Percentiles rank a stretch among this genome's conserved stretches.
phyloP scores from a whole-genome alignment of 306 rosid genomes.

The Lathyrus oleraceus region DNA sequence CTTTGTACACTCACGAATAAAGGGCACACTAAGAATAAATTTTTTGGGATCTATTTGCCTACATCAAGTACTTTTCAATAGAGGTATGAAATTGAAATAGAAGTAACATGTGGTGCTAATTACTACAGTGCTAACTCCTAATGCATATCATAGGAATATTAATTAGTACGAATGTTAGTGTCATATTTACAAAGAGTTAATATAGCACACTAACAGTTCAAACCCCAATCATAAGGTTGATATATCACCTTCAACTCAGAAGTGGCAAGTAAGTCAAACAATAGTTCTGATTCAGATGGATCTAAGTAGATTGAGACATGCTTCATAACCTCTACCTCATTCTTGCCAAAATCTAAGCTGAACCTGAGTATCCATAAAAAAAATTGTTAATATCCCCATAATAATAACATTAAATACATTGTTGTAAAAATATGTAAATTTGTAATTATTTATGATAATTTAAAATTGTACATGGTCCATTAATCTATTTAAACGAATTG shows the following conservation, averaged over 20 bases:
- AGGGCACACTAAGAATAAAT: background rate
- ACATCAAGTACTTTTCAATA: background rate
- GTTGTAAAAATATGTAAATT: too few relatives aligned
- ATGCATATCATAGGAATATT: background rate
- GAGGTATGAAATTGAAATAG: slow-evolving; percentile 1
- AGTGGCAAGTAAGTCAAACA: slow-evolving; percentile 68
- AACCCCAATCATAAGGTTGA: slow-evolving; percentile 82
- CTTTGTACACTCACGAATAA: too few relatives aligned
- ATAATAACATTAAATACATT: background rate
- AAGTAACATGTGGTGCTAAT: slow-evolving; percentile 8
- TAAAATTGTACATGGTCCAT: too few relatives aligned
- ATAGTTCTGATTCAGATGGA: slow-evolving; percentile 59
- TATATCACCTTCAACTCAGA: slow-evolving; percentile 78
- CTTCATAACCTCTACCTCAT: slow-evolving; percentile 75
- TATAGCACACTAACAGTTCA: slow-evolving; percentile 53
- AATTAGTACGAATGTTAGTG: slow-evolving; percentile 23
- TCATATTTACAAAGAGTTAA: slow-evolving; percentile 18
- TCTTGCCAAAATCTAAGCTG: slow-evolving; percentile 81
- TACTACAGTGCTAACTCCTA: slow-evolving; percentile 21
- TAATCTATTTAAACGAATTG: too few relatives aligned
- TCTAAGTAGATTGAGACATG: slow-evolving; percentile 76
- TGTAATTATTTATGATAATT: too few relatives aligned
- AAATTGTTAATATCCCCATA: slow-evolving; percentile 8
- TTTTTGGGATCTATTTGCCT: background rate
- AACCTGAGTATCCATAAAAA: slow-evolving; percentile 54